phyloP scores from a whole-genome alignment of 2,329 filamentous ascomycete species.

The Colletotrichum destructivum region DNA sequence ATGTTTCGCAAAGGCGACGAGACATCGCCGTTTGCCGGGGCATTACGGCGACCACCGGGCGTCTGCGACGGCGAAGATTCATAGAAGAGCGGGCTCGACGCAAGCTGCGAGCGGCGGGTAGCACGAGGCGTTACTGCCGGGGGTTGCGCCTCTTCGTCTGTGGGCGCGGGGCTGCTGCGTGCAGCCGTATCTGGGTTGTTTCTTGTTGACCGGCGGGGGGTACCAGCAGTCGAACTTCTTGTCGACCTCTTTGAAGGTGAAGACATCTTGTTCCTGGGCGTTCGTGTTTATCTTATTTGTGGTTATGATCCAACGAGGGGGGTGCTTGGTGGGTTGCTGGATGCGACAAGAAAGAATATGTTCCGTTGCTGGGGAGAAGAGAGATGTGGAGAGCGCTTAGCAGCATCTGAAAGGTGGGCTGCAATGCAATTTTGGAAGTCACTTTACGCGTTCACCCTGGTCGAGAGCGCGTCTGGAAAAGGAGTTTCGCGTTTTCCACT shows the following conservation, averaged over 20 bases:
- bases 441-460: slow-evolving; percentile 36
- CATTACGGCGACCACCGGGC: slow-evolving; percentile 47
- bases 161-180: slow-evolving; percentile 61
- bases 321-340: slow-evolving; percentile 42
- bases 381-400: slow-evolving; percentile 35
- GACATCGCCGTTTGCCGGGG: slow-evolving; percentile 53
- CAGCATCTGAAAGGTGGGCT: slow-evolving; percentile 41
- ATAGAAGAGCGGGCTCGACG: slow-evolving; percentile 88
- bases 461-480: slow-evolving; percentile 29
- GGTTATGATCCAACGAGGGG: slow-evolving; percentile 33
- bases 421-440: slow-evolving; percentile 34
- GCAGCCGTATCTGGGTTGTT: slow-evolving; percentile 50
- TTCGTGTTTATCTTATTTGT: slow-evolving; percentile 7
- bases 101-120: slow-evolving; percentile 65
- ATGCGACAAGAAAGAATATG: slow-evolving; percentile 44
- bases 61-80: slow-evolving; percentile 63
- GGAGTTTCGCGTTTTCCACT: slow-evolving; percentile 44
- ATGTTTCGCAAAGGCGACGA: slow-evolving; percentile 72
- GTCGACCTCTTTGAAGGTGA: slow-evolving; percentile 62
- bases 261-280: slow-evolving; percentile 53
- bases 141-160: slow-evolving; percentile 37
- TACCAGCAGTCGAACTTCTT: slow-evolving; percentile 66
- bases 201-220: slow-evolving; percentile 54
- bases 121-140: slow-evolving; percentile 60
- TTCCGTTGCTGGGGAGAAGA: slow-evolving; percentile 40